Conservation (phyloP, 2,329 filamentous ascomycete genomes). For the Apiospora saccharicola region DNA sequence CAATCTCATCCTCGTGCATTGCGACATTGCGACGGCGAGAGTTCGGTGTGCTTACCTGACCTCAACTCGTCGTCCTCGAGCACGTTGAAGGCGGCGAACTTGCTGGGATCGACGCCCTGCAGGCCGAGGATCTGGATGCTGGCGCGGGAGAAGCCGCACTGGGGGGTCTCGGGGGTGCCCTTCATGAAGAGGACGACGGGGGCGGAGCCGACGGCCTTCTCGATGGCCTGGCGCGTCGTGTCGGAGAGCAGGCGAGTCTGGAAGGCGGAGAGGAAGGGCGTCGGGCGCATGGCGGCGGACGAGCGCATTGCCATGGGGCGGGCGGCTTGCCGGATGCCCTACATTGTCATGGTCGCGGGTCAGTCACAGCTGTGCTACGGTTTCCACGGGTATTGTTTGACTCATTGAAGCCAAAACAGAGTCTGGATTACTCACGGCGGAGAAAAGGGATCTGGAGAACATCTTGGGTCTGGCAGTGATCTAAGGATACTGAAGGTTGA, state of each 20-base stretch:
- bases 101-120: conserved; percentile 92
- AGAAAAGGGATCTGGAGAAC: conserved; percentile 23
- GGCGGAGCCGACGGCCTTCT: conserved; percentile 85
- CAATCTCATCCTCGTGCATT: background rate
- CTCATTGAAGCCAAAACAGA: background rate
- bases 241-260: conserved; percentile 78
- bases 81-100: conserved; percentile 99
- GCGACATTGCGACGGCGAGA: background rate
- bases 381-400: background rate
- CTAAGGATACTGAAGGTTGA: background rate
- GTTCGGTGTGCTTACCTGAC: conserved; percentile 63
- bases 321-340: conserved; percentile 23
- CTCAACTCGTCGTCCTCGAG: conserved; percentile 89
- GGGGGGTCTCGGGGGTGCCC: conserved; percentile 92
- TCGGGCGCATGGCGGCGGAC: conserved; percentile 26
- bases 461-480: background rate
- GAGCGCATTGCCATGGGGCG: conserved; percentile 11
- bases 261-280: conserved; percentile 42
- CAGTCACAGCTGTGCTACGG: background rate
- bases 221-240: conserved; percentile 82
- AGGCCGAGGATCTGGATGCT: conserved; percentile 93
- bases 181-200: conserved; percentile 99
- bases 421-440: conserved; percentile 9
- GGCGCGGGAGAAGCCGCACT: conserved; percentile 95
- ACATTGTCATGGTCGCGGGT: background rate